Conservation (phyloP, 768 basidiomycete species). For the Peribolospora kevripleyi region DNA sequence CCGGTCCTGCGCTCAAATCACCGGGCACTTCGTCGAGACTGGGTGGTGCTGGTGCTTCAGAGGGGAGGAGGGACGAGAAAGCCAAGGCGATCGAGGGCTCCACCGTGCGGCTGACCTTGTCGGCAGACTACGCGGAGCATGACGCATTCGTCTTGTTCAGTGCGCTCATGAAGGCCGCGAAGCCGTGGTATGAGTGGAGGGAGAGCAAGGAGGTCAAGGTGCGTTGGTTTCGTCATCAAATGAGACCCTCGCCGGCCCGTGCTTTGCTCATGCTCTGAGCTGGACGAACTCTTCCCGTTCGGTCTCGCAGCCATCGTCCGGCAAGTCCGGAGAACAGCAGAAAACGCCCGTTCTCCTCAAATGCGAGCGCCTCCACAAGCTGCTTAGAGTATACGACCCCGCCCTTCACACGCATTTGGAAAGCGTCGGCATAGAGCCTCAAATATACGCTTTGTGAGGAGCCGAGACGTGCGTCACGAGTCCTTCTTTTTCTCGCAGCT, state of each 20-base stretch:
- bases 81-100: constrained; percentile 6
- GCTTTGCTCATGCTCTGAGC: not conserved
- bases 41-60: not conserved
- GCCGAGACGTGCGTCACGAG: constrained; percentile 15
- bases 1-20: constrained; percentile 3
- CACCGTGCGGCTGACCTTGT: constrained; percentile 10
- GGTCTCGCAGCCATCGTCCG: no score
- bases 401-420: constrained; percentile 50
- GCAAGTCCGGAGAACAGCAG: not conserved
- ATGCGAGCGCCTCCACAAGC: constrained; percentile 52
- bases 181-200: constrained; percentile 38
- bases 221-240: no score
- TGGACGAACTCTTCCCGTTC: not conserved
- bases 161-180: constrained; percentile 49
- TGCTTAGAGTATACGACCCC: constrained; percentile 58
- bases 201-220: constrained; percentile 12
- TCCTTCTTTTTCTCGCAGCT: not conserved
- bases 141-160: constrained; percentile 72
- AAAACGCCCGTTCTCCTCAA: constrained; percentile 54
- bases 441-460: constrained; percentile 74
- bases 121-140: constrained; percentile 23
- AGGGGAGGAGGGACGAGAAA: not conserved
- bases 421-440: constrained; percentile 66
- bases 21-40: not conserved
- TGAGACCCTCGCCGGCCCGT: not conserved